Base-by-base conservation (phyloP, 257 asterid genomes). In the Solanum lycopersicoides region DNA sequence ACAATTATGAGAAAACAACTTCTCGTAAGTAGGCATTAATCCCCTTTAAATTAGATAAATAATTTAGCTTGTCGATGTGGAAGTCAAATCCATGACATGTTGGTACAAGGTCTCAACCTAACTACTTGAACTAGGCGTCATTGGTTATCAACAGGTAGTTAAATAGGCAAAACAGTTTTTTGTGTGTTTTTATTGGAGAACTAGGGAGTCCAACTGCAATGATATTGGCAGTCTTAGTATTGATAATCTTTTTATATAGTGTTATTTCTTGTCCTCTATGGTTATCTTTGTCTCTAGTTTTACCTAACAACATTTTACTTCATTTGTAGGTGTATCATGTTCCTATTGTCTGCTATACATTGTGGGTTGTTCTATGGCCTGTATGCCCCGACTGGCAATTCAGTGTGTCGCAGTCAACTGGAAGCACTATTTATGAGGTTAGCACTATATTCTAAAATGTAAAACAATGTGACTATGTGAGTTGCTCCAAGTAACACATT, bases 361-460 rank as follows among this genome's bases (percentile, higher is more conserved):
- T 60, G 91, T 86, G 96, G 96, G 74, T 71, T 95, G 71, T 90
- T 92, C 37, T 91, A 95, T 82, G 98, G 99, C 68, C 47, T 96
- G 86, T 92, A 92, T 86, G 96, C 95, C 60, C 98, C 97, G 93
- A 95, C 87, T 96, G 98, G 98, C 90, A 91, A 85, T 92, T 94
- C 87, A 82, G 87, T 80, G 89, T 50, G 86, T 85, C 21, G 76
- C 91, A 39, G 86, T 75, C 94, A 83, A 89, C 93, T 34, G 91
- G 69, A 45, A 86, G 85, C 91, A 18, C 47, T 76, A 88, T 91
- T 83, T 94, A 93, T 87, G 88, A 68, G 95, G 95, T 93, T 89
- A 87, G 86, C n/a, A 30, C 15, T 18, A 4, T 18, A 42, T 5
- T 80, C 44, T 47, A 6, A 16, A 47, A 80, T 12, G 32, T n/a